Percentiles rank a stretch among this genome's conserved stretches.
Conservation (phyloP, 2,329 filamentous ascomycete genomes). For the Lachnum nothofagi region DNA sequence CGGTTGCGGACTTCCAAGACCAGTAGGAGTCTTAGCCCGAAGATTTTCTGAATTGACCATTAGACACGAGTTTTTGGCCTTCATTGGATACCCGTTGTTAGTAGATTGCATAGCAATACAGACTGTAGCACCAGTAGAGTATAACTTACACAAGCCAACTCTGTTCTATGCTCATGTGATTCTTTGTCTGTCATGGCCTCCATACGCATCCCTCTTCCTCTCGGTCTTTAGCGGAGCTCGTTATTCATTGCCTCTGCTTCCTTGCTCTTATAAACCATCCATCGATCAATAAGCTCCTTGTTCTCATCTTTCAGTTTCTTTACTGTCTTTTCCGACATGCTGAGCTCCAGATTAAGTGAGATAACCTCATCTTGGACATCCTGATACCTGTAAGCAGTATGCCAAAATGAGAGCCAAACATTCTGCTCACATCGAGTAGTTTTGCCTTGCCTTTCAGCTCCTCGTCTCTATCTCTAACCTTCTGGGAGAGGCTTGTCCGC, state of each 20-base stretch:
- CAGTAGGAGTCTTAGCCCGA: not conserved
- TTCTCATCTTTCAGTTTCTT: constrained; percentile 76
- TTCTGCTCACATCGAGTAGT: constrained; percentile 60
- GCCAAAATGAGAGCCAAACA: constrained; percentile 5
- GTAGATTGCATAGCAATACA: no score
- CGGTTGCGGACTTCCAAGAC: constrained; percentile 5
- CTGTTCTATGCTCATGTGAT: constrained; percentile 7
- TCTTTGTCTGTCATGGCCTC: no score
- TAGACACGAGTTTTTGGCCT: no score
- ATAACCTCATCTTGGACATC: constrained; percentile 92
- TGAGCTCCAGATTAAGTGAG: constrained; percentile 78
- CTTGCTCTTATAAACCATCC: constrained; percentile 81
- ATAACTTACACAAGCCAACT: not conserved
- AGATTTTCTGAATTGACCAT: no score
- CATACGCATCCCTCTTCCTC: no score
- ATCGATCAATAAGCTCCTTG: constrained; percentile 79
- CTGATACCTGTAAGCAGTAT: constrained; percentile 35
- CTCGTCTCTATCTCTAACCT: constrained; percentile 74
- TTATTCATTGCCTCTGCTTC: constrained; percentile 84
- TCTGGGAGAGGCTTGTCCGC: constrained; percentile 55
- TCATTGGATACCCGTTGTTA: not conserved
- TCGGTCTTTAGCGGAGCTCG: constrained; percentile 35
- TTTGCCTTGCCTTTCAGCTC: constrained; percentile 81
- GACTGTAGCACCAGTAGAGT: no score
- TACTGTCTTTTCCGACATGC: constrained; percentile 72